Percentiles rank a stretch among this genome's conserved stretches.
These are phyloP conservation scores for Alnus glutinosa DNA, from an alignment of 306 rosid species.

Conservation along the genomic window DNA sequence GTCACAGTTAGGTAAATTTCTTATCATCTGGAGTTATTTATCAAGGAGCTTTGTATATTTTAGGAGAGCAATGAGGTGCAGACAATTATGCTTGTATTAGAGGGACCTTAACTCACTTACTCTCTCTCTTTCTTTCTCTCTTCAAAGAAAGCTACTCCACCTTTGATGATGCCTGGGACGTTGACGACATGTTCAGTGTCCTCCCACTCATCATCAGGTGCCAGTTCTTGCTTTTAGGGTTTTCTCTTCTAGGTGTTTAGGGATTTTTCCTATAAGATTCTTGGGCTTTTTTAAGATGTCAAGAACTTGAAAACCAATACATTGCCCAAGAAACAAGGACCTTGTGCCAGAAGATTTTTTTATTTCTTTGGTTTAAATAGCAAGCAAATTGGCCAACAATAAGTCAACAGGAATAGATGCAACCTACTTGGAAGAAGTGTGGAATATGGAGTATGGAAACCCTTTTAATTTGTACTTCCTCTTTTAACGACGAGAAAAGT, in stretches of 20 bases:
- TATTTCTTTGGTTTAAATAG: no score
- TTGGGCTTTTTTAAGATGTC: no score
- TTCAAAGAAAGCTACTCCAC: not conserved
- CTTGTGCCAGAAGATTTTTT: no score
- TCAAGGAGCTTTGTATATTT: conserved; percentile 50
- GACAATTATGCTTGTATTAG: conserved; percentile 17
- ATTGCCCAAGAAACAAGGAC: no score
- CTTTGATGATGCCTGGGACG: not conserved
- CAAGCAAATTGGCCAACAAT: no score
- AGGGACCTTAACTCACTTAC: not conserved
- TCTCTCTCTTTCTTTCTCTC: not conserved
- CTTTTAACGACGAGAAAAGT: no score
- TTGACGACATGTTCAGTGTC: no score
- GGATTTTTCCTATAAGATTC: not conserved
- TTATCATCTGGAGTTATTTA: conserved; percentile 21
- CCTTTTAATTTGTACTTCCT: no score
- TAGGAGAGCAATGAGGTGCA: conserved; percentile 32
- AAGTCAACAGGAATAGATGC: no score
- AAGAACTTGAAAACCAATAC: no score
- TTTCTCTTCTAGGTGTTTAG: not conserved
- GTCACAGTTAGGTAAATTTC: conserved; percentile 27
- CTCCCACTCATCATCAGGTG: not conserved
- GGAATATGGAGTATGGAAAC: no score
- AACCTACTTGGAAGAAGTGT: no score
- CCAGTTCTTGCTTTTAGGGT: not conserved